Evolutionary conservation across 2,329 filamentous ascomycete species (phyloP), one percentile per base, ranked within the genome.

Genomic region (Ophiostoma angusticollis): DNA sequence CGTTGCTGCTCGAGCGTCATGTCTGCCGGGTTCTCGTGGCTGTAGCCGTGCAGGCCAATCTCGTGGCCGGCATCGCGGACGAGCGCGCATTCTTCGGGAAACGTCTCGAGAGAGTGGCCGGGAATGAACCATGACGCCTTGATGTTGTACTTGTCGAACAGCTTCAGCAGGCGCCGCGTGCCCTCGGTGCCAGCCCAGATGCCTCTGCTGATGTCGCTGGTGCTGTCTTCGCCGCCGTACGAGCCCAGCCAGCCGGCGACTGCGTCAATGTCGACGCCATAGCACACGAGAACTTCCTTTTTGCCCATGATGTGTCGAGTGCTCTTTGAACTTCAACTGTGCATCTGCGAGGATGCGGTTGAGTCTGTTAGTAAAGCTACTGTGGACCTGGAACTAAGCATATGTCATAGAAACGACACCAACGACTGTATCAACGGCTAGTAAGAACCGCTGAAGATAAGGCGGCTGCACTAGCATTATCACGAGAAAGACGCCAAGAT

Each of bases 201-300:
- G 22, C 43, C 78, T 65, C 80, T 66, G 52, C 72, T 79, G 46
- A 85, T 84, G 49, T 85, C 80, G 50, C 69, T 80, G 1, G 72
- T 74, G 7, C 71, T 78, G 52, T 85, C 80, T 54, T 84, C 71
- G 27, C 81, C 79, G 13, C 78, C 78, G 50, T 86, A 85, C 0
- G 74, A 80, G 1, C 80, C 80, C 1, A 85, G 63, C 81, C 80
- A 85, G 8, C 80, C 79, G 2, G 79, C 73, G 2, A 84, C 77
- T n/a, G 79, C 80, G 47, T 85, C 80, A 19, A 85, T 77, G 45
- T 85, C 80, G 18, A 84, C 75, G 3, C 78, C 77, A 49, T 82
- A 83, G 47, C 70, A 65, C 24, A 46, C 42, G 18, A 46, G 29
- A 16, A 46, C 21, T n/a, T 44, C 24, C 21, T 46, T 46, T 32